Base-by-base conservation (phyloP, 2,329 filamentous ascomycete species). In the Parascedosporium putredinis region DNA sequence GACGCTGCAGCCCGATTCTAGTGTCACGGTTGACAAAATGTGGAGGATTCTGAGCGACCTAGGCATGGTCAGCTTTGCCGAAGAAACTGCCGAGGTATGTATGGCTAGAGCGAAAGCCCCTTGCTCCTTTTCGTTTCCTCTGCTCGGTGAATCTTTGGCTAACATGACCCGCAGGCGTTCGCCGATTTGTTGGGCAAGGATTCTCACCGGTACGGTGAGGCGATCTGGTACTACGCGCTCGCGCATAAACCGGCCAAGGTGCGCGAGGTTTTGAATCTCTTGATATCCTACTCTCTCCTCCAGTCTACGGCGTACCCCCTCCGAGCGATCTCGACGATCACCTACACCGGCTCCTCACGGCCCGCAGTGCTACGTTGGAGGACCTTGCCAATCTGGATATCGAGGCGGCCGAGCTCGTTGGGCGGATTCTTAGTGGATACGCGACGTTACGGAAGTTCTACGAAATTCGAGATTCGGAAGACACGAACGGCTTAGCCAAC, bases 361-460 rank as follows among this genome's bases (percentile, higher is more conserved):
- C 84, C 47, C 86, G 89, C 10, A 84, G 83, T 56, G 67, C 78
- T 12, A 84, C 86, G 1, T 73, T 97, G 3, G 79, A 83, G 50
- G 72, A 78, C 25, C 80, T 91, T 49, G 86, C 87, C 5, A 75
- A 77, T 23, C 76, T 84, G 49, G 91, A 96, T 58, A 69, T 85
- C 27, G 84, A 90, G 60, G 90, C 88, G 6, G 91, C 90, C 7
- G 78, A 86, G 57, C 77, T 95, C 9, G 74, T 97, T 3, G 87
- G 90, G 44, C 86, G 84, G 53, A 84, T 90, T 67, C 80, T 96
- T 8, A 93, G 87, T 62, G 91, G 91, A 20, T 97, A 97, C 60
- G 91, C 90, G 20, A 95, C 89, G 1, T 73, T 97, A 18, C 85
- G 91, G 31, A 84, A 83, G 56, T 96, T 91, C 69, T 97, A 95